A percentile compares a stretch with the other conserved stretches of the same genome.
phyloP scores from a whole-genome alignment of 192 early-diverging fungal genomes.

The Coemansia erecta region DNA sequence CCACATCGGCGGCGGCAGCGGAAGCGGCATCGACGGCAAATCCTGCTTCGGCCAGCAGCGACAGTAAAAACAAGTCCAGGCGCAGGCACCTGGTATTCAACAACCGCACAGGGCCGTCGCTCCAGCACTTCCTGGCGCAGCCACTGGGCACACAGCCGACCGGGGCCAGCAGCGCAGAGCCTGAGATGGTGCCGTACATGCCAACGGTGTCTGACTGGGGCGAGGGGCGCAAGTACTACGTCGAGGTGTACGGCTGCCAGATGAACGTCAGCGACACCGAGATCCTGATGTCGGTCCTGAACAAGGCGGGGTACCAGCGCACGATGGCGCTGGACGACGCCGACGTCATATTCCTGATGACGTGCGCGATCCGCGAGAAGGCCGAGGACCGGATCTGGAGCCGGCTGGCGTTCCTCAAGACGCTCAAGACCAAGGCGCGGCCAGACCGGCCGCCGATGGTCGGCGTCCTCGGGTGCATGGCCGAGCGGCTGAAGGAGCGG shows the following conservation, averaged over 20 bases:
- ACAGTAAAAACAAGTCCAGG: not conserved
- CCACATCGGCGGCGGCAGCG: too few relatives aligned
- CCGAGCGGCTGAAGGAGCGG: slow-evolving; percentile 70
- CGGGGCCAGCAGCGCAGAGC: slow-evolving; percentile 7
- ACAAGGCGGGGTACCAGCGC: slow-evolving; percentile 64
- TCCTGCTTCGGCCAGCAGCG: not conserved
- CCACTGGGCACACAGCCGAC: slow-evolving; percentile 6
- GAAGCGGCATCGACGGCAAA: too few relatives aligned
- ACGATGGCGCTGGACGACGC: slow-evolving; percentile 58
- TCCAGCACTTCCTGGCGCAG: slow-evolving; percentile 53
- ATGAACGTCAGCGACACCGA: slow-evolving; percentile 83
- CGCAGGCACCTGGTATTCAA: slow-evolving; percentile 45
- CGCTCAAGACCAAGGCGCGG: slow-evolving; percentile 56
- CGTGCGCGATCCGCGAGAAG: slow-evolving; percentile 77
- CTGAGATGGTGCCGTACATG: slow-evolving; percentile 47
- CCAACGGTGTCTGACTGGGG: slow-evolving; percentile 52
- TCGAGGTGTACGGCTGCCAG: slow-evolving; percentile 80
- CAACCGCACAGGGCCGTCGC: slow-evolving; percentile 47
- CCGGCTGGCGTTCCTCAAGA: slow-evolving; percentile 57
- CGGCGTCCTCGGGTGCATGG: slow-evolving; percentile 80
- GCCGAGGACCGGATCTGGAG: slow-evolving; percentile 74
- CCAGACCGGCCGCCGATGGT: slow-evolving; percentile 62
- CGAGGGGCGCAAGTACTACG: slow-evolving; percentile 63
- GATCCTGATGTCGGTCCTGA: slow-evolving; percentile 72
- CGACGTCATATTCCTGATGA: slow-evolving; percentile 71